Conservation (phyloP, 495 filamentous ascomycete genomes). For the Xylaria castorea region DNA sequence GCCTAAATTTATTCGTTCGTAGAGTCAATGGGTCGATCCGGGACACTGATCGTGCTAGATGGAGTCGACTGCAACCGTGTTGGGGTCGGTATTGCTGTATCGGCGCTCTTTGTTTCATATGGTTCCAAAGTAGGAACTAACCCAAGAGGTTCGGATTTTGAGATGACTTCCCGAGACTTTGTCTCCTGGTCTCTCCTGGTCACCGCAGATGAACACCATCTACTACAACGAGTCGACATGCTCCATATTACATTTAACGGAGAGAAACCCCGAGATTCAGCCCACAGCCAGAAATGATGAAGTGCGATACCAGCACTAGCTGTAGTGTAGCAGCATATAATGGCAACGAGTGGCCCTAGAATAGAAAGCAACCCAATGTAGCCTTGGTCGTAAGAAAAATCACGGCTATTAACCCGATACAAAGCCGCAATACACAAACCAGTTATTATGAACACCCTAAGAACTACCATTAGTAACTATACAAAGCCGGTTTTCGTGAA, state of each 20-base stretch:
- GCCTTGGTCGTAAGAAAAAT: slow-evolving; percentile 14
- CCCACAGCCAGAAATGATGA: background rate
- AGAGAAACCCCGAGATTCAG: background rate
- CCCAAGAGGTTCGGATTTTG: background rate
- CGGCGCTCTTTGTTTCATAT: background rate
- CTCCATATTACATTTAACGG: background rate
- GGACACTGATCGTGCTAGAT: background rate
- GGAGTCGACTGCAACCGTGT: background rate
- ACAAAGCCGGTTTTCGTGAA: background rate
- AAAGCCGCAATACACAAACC: slow-evolving; percentile 12
- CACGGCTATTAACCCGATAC: slow-evolving; percentile 8
- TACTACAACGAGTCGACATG: background rate
- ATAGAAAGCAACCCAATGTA: slow-evolving; percentile 18
- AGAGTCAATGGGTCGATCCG: background rate
- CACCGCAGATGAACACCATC: background rate
- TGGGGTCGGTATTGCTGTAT: background rate
- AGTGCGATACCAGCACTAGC: background rate
- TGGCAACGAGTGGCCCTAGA: slow-evolving; percentile 1
- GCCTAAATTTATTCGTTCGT: background rate
- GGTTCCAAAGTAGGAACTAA: background rate
- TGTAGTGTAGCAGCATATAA: slow-evolving; percentile 7
- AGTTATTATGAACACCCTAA: slow-evolving; percentile 16
- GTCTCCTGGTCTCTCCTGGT: background rate
- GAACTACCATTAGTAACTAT: background rate
- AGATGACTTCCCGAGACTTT: background rate